phyloP scores from a whole-genome alignment of 2,329 filamentous ascomycete genomes.

The Pseudocercospora cruenta region DNA sequence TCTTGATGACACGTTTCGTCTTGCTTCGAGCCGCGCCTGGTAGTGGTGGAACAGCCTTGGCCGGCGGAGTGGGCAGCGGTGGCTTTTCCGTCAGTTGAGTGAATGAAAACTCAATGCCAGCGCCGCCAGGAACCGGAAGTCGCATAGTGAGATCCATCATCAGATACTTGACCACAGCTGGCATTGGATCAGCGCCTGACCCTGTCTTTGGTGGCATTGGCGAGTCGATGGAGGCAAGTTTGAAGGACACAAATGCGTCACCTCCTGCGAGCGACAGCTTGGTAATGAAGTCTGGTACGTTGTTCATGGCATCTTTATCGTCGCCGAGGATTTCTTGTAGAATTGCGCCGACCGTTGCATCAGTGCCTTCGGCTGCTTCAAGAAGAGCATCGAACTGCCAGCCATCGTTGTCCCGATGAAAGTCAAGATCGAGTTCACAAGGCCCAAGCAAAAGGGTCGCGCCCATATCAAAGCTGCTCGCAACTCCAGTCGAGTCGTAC shows the following conservation, averaged over 20 bases:
- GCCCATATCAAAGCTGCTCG: neutral
- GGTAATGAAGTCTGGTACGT: neutral
- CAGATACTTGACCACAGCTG: neutral
- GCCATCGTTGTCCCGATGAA: neutral
- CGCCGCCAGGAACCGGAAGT: slow-evolving; percentile 8
- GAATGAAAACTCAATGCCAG: slow-evolving; percentile 10
- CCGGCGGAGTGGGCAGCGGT: neutral
- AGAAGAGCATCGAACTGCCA: neutral
- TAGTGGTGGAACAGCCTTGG: neutral
- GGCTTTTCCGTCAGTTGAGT: slow-evolving; percentile 10
- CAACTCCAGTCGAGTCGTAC: slow-evolving; percentile 1
- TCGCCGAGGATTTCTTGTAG: neutral
- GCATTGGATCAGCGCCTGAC: neutral
- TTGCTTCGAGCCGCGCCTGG: neutral
- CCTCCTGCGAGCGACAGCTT: neutral
- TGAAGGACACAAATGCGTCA: neutral
- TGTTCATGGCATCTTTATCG: slow-evolving; percentile 1
- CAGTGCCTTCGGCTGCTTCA: neutral
- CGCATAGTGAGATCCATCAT: slow-evolving; percentile 7
- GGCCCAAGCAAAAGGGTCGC: slow-evolving; percentile 6
- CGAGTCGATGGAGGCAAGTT: neutral
- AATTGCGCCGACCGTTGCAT: neutral
- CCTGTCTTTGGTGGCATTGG: neutral
- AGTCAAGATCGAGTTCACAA: neutral
- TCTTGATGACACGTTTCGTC: slow-evolving; percentile 12